Base-by-base conservation (phyloP, 768 basidiomycete species). In the Boletus tylopilopsis region DNA sequence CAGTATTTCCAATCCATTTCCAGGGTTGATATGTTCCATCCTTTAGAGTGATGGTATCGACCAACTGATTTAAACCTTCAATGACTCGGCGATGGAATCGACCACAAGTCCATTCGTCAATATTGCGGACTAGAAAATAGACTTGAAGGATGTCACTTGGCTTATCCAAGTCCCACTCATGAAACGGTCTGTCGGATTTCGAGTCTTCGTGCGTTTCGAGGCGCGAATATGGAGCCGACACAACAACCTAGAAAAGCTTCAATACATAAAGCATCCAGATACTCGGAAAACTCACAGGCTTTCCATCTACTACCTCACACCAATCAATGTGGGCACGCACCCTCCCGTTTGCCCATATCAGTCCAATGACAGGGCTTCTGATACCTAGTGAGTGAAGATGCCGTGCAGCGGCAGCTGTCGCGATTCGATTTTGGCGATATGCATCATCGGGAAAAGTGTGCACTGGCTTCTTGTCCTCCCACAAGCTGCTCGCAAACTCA, bases 401-500 rank as follows among this genome's bases (percentile, higher is more conserved):
- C 2, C 80, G 72, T 2, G 68, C 71, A 6, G 72, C 73, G 4
- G 77, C 69, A 11, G 79, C 70, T 5, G 78, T 79, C 1, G 79
- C 67, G 68, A 82, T 79, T 23, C 81, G 67, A 57, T 82, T 82
- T 61, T 81, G 80, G 21, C 81, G 65, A 57, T 79, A 79, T 1
- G 81, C 80, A 48, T 76, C 74, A 38, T 76, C 78, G 2, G 78
- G 69, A 53, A 77, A 60, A 5, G 68, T 57, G 38, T 80, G 76
- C 11, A 71, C 65, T 0, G 77, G 76, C 47, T 81, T 82, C 69
- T 82, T 82, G 64, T 82, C 79, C 56, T 82, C 79, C 76, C 76
- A 80, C 42, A 81, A 64, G 47, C 74, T 73, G 55, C 80, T 78
- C 13, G 68, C 70, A 50, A 81, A 78, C 61, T 81, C 79, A 55